A percentile compares a stretch with the other conserved stretches of the same genome.
Conservation (phyloP, 2,329 filamentous ascomycete genomes). For the Fusarium xylarioides region DNA sequence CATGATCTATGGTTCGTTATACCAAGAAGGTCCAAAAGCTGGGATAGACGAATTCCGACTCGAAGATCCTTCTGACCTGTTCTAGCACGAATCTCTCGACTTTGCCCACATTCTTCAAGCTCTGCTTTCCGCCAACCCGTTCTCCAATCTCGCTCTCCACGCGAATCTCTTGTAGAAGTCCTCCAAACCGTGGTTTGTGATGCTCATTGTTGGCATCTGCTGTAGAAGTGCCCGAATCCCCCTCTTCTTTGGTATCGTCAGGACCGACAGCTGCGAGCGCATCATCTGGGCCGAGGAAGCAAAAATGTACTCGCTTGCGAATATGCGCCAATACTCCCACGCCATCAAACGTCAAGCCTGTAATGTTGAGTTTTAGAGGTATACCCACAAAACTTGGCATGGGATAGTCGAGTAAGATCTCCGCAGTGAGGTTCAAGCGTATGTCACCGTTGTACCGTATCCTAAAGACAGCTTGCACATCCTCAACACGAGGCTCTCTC, state of each 20-base stretch:
- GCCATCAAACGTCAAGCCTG: conserved; percentile 92
- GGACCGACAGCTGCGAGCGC: conserved; percentile 75
- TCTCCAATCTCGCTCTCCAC: conserved; percentile 98
- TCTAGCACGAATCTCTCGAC: conserved; percentile 97
- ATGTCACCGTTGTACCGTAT: conserved; percentile 91
- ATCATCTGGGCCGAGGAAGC: conserved; percentile 92
- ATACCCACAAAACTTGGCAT: conserved; percentile 99
- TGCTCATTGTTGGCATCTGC: conserved; percentile 42
- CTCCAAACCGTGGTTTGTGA: conserved; percentile 63
- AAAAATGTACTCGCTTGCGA: conserved; percentile 88
- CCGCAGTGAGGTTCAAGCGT: conserved; percentile 86
- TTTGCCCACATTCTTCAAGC: conserved; percentile 97
- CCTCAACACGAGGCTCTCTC: conserved; percentile 80
- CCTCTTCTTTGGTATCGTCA: conserved; percentile 49
- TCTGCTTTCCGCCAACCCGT: conserved; percentile 89
- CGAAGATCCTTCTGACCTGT: conserved; percentile 95
- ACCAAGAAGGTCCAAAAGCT: conserved; percentile 98
- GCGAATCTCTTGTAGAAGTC: conserved; percentile 88
- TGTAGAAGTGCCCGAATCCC: not conserved
- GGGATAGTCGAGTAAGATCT: conserved; percentile 96
- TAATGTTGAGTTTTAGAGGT: conserved; percentile 93
- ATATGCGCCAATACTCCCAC: conserved; percentile 94
- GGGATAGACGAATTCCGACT: conserved; percentile 98
- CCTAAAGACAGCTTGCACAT: conserved; percentile 91
- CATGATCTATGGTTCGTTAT: conserved; percentile 50